These are phyloP conservation scores for Hylodesmum podocarpum DNA, from an alignment of 306 rosid genomes.

Conservation along the genomic window DNA sequence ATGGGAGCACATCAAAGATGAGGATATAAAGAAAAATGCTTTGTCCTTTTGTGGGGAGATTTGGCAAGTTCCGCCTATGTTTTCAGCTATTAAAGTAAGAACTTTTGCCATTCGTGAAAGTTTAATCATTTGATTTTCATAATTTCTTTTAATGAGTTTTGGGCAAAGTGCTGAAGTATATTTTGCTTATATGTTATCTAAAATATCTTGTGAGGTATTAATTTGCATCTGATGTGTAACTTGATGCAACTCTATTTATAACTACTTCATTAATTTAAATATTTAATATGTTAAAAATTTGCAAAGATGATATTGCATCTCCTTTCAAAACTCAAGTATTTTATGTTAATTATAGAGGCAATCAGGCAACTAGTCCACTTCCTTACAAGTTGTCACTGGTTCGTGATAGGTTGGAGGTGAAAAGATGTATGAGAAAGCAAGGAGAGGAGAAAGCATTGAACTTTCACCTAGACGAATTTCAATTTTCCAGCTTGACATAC, in stretches of 20 bases:
- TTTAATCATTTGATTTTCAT: slow-evolving; percentile 3
- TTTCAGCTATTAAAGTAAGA: slow-evolving; percentile 96
- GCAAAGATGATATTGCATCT: background rate
- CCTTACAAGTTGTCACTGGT: slow-evolving; percentile 27
- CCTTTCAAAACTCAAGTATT: background rate
- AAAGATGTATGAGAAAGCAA: slow-evolving; percentile 93
- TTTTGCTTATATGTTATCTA: background rate
- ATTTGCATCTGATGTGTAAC: background rate
- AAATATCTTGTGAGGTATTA: background rate
- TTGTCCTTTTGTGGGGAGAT: slow-evolving; percentile 84
- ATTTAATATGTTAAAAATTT: background rate
- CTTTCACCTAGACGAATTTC: slow-evolving; percentile 92
- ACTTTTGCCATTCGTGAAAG: slow-evolving; percentile 7
- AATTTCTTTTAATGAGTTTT: slow-evolving; percentile 16
- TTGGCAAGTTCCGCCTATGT: slow-evolving; percentile 99
- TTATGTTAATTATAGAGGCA: background rate
- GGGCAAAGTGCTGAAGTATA: slow-evolving; percentile 6
- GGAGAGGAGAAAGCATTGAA: slow-evolving; percentile 95
- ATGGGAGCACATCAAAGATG: slow-evolving; percentile 98
- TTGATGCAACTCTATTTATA: background rate
- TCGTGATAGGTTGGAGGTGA: slow-evolving; percentile 89
- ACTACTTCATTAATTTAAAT: background rate
- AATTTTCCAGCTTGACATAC: slow-evolving; percentile 80
- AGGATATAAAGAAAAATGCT: slow-evolving; percentile 71
- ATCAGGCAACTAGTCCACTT: slow-evolving; percentile 19